phyloP scores from a whole-genome alignment of 306 rosid genomes.

The apple (Malus domestica) region ASM211411v1 NC_041794.1:31444501-31445000 shows the following conservation, averaged over 20 bases:
- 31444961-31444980: conserved; percentile 46
- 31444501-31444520: conserved; percentile 34
- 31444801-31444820: conserved; percentile 57
- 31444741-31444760: conserved; percentile 34
- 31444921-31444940: background rate
- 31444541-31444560: conserved; percentile 52
- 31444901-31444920: conserved; percentile 1
- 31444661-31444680: conserved; percentile 76
- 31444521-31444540: conserved; percentile 37
- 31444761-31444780: conserved; percentile 59
- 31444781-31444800: conserved; percentile 55
- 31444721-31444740: conserved; percentile 30
- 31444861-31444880: conserved; percentile 52
- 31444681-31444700: conserved; percentile 63
- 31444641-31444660: conserved; percentile 35
- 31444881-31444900: conserved; percentile 6
- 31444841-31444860: conserved; percentile 54
- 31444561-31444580: conserved; percentile 50
- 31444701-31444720: conserved; percentile 51
- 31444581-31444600: conserved; percentile 55
- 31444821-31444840: conserved; percentile 66
- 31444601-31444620: conserved; percentile 33
- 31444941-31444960: conserved; percentile 43
- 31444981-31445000: conserved; percentile 62
- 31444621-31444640: conserved; percentile 32